phyloP scores from a whole-genome alignment of 192 early-diverging fungal genomes.

The Coemansia sp. region DNA sequence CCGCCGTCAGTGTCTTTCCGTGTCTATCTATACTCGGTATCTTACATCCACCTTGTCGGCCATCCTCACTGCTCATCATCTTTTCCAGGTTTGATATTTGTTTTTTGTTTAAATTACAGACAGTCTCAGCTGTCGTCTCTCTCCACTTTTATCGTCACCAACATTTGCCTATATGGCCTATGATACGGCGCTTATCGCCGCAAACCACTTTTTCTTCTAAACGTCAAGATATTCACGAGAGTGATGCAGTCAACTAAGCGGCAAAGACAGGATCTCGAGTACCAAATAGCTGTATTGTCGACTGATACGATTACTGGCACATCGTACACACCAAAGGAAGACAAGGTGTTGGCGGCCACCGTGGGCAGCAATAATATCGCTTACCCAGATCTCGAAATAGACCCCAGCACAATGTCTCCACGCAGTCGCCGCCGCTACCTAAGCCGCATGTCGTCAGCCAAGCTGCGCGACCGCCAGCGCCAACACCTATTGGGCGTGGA shows the following conservation, averaged over 20 bases:
- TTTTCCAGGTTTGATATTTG: neutral
- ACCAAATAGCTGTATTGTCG: neutral
- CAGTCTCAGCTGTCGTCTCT: neutral
- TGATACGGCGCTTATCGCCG: neutral
- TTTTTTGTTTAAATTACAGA: neutral
- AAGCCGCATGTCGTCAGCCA: conserved; percentile 49
- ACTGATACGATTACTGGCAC: neutral
- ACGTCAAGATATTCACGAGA: no score
- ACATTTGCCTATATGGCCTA: neutral
- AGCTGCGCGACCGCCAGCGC: conserved; percentile 51
- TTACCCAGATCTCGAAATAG: neutral
- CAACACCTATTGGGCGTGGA: conserved; percentile 17
- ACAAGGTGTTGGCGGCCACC: neutral
- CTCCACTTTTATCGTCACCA: neutral
- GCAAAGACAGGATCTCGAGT: neutral
- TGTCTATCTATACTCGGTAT: neutral
- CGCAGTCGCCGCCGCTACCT: conserved; percentile 49
- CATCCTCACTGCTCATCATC: neutral
- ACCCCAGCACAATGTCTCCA: conserved; percentile 33
- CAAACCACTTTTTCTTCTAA: neutral
- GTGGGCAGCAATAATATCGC: neutral
- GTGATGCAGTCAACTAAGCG: no score
- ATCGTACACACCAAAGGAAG: neutral
- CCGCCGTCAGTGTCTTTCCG: neutral
- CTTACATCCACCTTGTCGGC: neutral